Conservation (phyloP, 768 basidiomycete genomes). For the Cystobasidium onofrii region DNA sequence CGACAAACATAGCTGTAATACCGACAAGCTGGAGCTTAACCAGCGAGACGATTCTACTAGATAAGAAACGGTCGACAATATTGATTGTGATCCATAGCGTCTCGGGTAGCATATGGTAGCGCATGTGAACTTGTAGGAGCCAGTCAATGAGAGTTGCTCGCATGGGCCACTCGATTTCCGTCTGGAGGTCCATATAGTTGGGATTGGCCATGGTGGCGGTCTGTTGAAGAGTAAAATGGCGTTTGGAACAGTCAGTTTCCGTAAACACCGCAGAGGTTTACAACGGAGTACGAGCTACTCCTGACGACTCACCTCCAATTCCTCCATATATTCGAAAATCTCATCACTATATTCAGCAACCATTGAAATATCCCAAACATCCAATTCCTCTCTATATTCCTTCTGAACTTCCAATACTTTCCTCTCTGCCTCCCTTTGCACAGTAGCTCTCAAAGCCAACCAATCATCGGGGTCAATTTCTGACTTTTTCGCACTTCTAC, state of each 20-base stretch:
- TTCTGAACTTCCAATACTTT: constrained; percentile 61
- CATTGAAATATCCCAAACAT: constrained; percentile 82
- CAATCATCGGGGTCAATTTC: constrained; percentile 48
- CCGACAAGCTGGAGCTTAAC: constrained; percentile 93
- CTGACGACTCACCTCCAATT: constrained; percentile 65
- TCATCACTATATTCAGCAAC: constrained; percentile 98
- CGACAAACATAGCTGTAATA: constrained; percentile 97
- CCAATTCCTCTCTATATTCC: constrained; percentile 62
- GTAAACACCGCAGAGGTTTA: background rate
- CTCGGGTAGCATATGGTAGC: constrained; percentile 98
- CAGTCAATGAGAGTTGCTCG: constrained; percentile 95
- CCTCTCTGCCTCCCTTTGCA: constrained; percentile 42
- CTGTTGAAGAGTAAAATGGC: constrained; percentile 50
- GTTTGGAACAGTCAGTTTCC: constrained; percentile 26
- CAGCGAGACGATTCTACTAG: constrained; percentile 74
- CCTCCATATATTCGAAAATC: constrained; percentile 91
- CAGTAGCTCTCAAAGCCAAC: constrained; percentile 45
- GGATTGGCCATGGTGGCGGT: constrained; percentile 80
- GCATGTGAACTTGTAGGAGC: constrained; percentile 92
- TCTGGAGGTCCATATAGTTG: constrained; percentile 87
- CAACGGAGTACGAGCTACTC: background rate
- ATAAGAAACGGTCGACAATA: constrained; percentile 84
- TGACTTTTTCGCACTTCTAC: constrained; percentile 27
- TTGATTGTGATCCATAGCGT: constrained; percentile 99
- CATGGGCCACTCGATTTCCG: constrained; percentile 74